Conservation (phyloP, 192 early-diverging fungal species). For the Backusella macrospora region DNA sequence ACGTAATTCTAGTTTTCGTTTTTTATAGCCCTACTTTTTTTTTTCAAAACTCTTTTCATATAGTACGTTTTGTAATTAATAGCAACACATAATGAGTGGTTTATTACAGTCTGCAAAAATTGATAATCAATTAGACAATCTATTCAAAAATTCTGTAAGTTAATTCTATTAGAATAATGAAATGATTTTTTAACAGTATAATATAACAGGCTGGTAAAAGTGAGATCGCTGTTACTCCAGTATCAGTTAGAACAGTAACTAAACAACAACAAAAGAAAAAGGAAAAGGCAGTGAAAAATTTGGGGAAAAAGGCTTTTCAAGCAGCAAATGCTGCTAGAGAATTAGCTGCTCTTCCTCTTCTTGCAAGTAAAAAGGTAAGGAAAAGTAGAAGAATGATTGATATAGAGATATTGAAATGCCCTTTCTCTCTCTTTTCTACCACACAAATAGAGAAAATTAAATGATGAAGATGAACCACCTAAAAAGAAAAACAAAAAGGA, state of each 20-base stretch:
- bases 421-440: background rate
- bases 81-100: constrained; percentile 15
- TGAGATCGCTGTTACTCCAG: constrained; percentile 16
- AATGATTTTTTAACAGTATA: background rate
- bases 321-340: constrained; percentile 41
- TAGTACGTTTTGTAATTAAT: too few relatives aligned
- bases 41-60: background rate
- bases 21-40: background rate
- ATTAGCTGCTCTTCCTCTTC: constrained; percentile 31
- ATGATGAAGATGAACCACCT: constrained; percentile 35
- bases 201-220: constrained; percentile 26
- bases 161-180: background rate
- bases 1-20: too few relatives aligned
- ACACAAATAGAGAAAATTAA: constrained; percentile 33
- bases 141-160: constrained; percentile 65
- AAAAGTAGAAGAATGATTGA: background rate
- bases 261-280: constrained; percentile 37
- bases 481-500: constrained; percentile 28
- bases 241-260: constrained; percentile 18
- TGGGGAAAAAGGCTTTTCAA: constrained; percentile 28
- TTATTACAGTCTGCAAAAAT: constrained; percentile 13
- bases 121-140: constrained; percentile 46
- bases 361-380: background rate
- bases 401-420: background rate
- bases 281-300: constrained; percentile 24